A percentile compares a stretch with the other conserved stretches of the same genome.
Conservation (phyloP, 495 filamentous ascomycete genomes). For the Hypoxylon subgilvum region DNA sequence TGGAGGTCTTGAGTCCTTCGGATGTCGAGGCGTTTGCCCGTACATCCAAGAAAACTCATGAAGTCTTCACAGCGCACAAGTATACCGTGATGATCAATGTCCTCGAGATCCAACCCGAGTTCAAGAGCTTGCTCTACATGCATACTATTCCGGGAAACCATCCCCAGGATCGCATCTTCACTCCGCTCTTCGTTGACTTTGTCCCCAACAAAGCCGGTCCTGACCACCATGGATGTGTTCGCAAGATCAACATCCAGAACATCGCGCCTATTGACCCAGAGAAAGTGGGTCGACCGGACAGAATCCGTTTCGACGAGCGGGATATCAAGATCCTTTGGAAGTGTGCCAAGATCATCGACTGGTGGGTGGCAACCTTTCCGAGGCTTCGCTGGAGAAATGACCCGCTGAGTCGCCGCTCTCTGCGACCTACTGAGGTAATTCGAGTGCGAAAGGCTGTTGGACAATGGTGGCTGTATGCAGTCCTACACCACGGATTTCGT, state of each 20-base stretch:
- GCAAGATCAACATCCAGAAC: constrained; percentile 15
- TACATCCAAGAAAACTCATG: constrained; percentile 27
- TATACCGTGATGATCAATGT: constrained; percentile 30
- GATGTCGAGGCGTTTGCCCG: constrained; percentile 31
- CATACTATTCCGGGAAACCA: constrained; percentile 15
- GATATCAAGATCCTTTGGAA: constrained; percentile 5
- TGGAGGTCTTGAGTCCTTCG: constrained; percentile 39
- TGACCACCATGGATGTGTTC: too few species aligned
- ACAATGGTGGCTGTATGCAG: constrained; percentile 66
- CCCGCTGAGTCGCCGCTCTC: constrained; percentile 66
- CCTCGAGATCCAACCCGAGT: constrained; percentile 33
- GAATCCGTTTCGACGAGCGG: too few species aligned
- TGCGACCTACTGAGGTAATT: constrained; percentile 61
- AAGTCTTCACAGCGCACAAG: constrained; percentile 36
- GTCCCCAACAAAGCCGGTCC: too few species aligned
- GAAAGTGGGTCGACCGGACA: too few species aligned
- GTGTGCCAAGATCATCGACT: constrained; percentile 37
- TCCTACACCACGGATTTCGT: constrained; percentile 42
- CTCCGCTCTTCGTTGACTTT: too few species aligned
- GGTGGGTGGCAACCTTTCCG: constrained; percentile 66
- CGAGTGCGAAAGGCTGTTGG: constrained; percentile 63
- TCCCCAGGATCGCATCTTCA: too few species aligned
- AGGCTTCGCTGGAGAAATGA: constrained; percentile 68
- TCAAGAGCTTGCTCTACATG: constrained; percentile 20
- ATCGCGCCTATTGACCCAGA: too few species aligned